phyloP scores from a whole-genome alignment of 371 early-diverging fungal genomes.

The Gilbertella persicaria region DNA sequence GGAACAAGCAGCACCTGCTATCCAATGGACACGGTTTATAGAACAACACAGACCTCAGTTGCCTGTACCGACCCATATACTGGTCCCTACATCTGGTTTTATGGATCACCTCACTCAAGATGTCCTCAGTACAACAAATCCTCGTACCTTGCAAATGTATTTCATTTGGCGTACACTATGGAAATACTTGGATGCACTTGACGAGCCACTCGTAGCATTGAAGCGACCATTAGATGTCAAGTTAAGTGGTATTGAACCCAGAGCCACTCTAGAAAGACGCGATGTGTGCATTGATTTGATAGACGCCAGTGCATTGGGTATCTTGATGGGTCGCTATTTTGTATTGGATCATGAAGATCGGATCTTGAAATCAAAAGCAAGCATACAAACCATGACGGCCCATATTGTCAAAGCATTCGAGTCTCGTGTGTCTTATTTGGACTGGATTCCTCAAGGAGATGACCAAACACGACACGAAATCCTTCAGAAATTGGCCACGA shows the following conservation, averaged over 20 bases:
- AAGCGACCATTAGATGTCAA: slow-evolving; percentile 30
- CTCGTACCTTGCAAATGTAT: slow-evolving; percentile 41
- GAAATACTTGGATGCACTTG: slow-evolving; percentile 34
- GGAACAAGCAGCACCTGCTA: slow-evolving; percentile 29
- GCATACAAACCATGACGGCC: slow-evolving; percentile 31
- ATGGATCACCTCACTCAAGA: slow-evolving; percentile 1
- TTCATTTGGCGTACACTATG: slow-evolving; percentile 44
- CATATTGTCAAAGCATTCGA: slow-evolving; percentile 30
- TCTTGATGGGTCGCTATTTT: slow-evolving; percentile 58
- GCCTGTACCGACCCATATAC: slow-evolving; percentile 27
- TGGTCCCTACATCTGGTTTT: slow-evolving; percentile 21
- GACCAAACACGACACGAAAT: neutral
- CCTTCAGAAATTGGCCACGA: too few species aligned
- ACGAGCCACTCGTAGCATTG: slow-evolving; percentile 26
- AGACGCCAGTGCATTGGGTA: slow-evolving; percentile 45
- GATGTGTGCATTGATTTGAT: slow-evolving; percentile 52
- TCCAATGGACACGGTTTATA: slow-evolving; percentile 48
- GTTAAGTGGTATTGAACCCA: slow-evolving; percentile 39
- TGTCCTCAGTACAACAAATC: slow-evolving; percentile 15
- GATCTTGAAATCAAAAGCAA: slow-evolving; percentile 12
- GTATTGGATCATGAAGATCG: slow-evolving; percentile 26
- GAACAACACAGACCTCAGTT: slow-evolving; percentile 11
- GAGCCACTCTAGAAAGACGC: slow-evolving; percentile 49
- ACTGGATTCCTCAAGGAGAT: slow-evolving; percentile 1
- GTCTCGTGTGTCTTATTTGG: slow-evolving; percentile 30